Evolutionary conservation across 2,329 filamentous ascomycete genomes (phyloP).

Genomic region (Drechslerella dactyloides): DNA sequence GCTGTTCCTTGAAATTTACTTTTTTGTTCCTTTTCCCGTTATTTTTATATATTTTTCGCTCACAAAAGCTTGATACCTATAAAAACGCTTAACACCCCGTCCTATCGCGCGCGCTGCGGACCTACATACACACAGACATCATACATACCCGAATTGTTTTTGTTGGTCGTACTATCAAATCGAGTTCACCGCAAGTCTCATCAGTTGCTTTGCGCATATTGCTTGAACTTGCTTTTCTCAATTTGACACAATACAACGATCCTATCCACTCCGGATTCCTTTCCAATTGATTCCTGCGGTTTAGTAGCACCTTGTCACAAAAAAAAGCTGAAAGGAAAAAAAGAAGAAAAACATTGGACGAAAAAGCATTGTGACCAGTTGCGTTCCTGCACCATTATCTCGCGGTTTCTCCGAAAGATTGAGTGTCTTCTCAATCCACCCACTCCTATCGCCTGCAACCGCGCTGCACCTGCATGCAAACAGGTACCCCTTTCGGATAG

Average conservation of each 20-base stretch:
- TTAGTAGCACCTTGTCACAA: neutral
- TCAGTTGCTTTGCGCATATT: too few species aligned
- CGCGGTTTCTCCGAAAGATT: constrained; percentile 50
- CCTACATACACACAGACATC: neutral
- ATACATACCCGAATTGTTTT: neutral
- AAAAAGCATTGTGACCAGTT: neutral
- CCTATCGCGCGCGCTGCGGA: constrained; percentile 21
- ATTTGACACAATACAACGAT: constrained; percentile 5
- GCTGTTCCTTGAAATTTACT: neutral
- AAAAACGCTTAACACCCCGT: constrained; percentile 7
- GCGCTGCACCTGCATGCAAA: neutral
- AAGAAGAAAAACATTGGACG: neutral
- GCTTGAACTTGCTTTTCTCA: too few species aligned
- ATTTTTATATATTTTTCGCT: neutral
- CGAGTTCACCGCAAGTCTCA: neutral
- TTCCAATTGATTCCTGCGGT: neutral
- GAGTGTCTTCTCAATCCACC: constrained; percentile 6
- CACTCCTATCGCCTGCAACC: constrained; percentile 20
- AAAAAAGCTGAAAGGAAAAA: constrained; percentile 2
- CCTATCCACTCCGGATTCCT: constrained; percentile 1
- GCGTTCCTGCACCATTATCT: constrained; percentile 38
- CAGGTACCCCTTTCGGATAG: constrained; percentile 42
- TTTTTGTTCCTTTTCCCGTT: neutral
- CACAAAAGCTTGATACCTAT: neutral
- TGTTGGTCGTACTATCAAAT: neutral